phyloP scores from a whole-genome alignment of 1,284 basidiomycete species.

The Moesziomyces sp. region DNA sequence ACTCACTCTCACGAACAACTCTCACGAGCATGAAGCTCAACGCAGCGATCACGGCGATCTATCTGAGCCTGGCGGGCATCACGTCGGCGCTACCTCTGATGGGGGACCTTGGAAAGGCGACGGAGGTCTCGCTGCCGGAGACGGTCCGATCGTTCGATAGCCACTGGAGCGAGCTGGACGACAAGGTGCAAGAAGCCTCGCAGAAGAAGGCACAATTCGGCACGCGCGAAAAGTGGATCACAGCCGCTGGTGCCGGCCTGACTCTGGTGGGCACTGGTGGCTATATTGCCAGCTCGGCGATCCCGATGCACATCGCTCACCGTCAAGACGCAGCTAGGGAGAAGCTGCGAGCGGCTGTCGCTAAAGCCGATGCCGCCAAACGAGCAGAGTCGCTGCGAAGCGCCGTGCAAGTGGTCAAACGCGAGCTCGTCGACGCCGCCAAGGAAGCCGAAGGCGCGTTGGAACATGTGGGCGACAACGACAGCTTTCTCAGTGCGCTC shows the following conservation, averaged over 20 bases:
- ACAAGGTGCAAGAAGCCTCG: background rate
- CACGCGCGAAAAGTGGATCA: conserved; percentile 1
- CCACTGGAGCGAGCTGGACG: conserved; percentile 7
- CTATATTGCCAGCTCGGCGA: conserved; percentile 6
- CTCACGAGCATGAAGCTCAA: background rate
- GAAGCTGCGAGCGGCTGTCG: conserved; percentile 1
- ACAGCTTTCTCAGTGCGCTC: conserved; percentile 9
- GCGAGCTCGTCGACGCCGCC: background rate
- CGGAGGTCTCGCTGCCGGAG: background rate
- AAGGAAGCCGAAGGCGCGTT: background rate
- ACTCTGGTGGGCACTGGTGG: conserved; percentile 3
- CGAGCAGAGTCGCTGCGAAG: background rate
- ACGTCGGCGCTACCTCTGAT: background rate
- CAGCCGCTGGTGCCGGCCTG: conserved; percentile 3
- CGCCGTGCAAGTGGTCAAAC: too few relatives aligned
- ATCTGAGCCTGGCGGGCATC: background rate
- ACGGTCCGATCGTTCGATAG: conserved; percentile 11
- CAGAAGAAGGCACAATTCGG: background rate
- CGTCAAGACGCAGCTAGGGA: background rate
- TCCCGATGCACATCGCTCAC: conserved; percentile 2
- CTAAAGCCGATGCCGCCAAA: background rate
- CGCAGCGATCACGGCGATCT: background rate
- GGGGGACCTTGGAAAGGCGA: background rate
- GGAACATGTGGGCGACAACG: background rate
- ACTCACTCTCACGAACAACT: too few relatives aligned